These are phyloP conservation scores for Dipsacomyces acuminosporus DNA, from an alignment of 371 early-diverging fungal genomes.

Conservation along the genomic window DNA sequence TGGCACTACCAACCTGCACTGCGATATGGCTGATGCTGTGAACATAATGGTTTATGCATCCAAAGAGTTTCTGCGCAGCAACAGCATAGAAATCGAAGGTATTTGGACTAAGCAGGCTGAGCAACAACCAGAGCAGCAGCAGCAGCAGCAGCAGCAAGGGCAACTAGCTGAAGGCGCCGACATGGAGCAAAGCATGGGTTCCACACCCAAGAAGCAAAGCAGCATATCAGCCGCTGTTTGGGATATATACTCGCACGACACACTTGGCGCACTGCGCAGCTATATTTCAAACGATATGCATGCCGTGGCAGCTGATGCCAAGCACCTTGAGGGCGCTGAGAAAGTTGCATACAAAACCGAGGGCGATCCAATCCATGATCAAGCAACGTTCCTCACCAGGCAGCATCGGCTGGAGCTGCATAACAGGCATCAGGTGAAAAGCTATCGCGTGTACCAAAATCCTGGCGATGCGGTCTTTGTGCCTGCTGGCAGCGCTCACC, in stretches of 20 bases:
- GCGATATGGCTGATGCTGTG: slow-evolving; percentile 72
- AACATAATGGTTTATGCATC: slow-evolving; percentile 62
- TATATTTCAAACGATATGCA: too few relatives aligned
- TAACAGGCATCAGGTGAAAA: slow-evolving; percentile 20
- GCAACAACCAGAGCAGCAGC: too few relatives aligned
- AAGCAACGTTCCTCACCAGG: slow-evolving; percentile 54
- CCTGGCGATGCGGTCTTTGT: slow-evolving; percentile 70
- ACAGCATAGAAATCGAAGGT: slow-evolving; percentile 11
- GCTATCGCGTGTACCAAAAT: slow-evolving; percentile 57
- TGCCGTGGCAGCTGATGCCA: too few relatives aligned
- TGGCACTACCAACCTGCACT: slow-evolving; percentile 65
- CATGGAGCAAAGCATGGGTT: too few relatives aligned
- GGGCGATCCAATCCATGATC: slow-evolving; percentile 64
- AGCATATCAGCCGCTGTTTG: slow-evolving; percentile 59
- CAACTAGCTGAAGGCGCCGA: too few relatives aligned
- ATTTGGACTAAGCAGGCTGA: too few relatives aligned
- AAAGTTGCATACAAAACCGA: too few relatives aligned
- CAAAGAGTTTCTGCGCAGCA: slow-evolving; percentile 6
- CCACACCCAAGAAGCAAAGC: too few relatives aligned
- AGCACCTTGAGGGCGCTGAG: too few relatives aligned
- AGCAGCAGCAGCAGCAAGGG: background rate
- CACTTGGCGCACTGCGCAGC: slow-evolving; percentile 45
- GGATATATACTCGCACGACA: slow-evolving; percentile 60
- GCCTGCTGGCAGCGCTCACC: slow-evolving; percentile 73
- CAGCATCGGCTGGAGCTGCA: slow-evolving; percentile 45